Conservation (phyloP, 2,329 filamentous ascomycete genomes). For the Penicillium occitanis region DNA sequence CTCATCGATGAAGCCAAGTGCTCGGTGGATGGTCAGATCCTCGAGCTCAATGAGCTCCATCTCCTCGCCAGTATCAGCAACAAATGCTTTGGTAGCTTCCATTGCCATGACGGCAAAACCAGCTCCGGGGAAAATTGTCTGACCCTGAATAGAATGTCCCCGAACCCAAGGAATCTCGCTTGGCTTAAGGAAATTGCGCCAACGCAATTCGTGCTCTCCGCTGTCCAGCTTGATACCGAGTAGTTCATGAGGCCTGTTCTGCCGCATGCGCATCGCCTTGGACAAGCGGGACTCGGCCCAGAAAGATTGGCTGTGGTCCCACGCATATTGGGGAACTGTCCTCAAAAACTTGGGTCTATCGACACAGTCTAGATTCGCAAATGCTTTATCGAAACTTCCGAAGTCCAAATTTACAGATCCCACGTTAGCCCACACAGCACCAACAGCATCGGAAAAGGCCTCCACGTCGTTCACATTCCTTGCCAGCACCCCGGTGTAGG, state of each 20-base stretch:
- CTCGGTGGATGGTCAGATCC: conserved; percentile 3
- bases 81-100: conserved; percentile 24
- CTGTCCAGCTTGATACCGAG: conserved; percentile 24
- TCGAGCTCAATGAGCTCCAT: conserved; percentile 1
- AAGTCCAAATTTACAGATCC: conserved; percentile 18
- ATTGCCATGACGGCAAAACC: conserved; percentile 32
- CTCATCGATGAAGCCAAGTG: conserved; percentile 7
- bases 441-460: conserved; percentile 22
- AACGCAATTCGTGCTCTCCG: conserved; percentile 28
- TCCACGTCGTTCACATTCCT: conserved; percentile 22
- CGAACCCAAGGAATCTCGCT: conserved; percentile 36
- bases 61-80: conserved; percentile 2
- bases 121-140: conserved; percentile 34
- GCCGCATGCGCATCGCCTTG: background rate
- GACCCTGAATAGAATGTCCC: conserved; percentile 35
- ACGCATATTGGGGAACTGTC: conserved; percentile 23
- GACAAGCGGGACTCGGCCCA: conserved; percentile 26
- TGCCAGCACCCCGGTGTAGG: conserved; percentile 22
- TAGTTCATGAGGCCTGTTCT: conserved; percentile 16
- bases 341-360: background rate
- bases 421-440: conserved; percentile 26
- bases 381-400: background rate
- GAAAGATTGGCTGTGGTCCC: conserved; percentile 23
- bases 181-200: conserved; percentile 33
- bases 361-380: background rate